A percentile compares a stretch with the other conserved stretches of the same genome.
These are phyloP conservation scores for Pythium volutum DNA, from an alignment of 352 stramenopile species.

Conservation along the genomic window DNA sequence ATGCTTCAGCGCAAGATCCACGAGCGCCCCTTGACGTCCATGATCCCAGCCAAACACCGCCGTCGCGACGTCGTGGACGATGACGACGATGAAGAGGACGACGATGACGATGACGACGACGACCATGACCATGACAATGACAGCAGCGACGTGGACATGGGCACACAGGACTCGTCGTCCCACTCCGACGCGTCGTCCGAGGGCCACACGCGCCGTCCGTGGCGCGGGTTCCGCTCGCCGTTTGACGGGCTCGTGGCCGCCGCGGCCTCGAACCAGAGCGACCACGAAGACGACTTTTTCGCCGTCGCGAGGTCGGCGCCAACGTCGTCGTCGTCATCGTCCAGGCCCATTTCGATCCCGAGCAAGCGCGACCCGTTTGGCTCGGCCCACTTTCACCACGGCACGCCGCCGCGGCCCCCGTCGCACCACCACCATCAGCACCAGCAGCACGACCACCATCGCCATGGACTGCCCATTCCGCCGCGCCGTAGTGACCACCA, in stretches of 20 bases:
- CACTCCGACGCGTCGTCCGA: conserved; percentile 20
- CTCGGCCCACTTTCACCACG: conserved; percentile 1
- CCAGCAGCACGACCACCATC: conserved; percentile 15
- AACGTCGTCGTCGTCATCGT: conserved; percentile 32
- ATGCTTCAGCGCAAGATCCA: conserved; percentile 58
- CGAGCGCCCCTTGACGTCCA: conserved; percentile 61
- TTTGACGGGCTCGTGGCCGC: conserved; percentile 71
- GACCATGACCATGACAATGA: conserved; percentile 32
- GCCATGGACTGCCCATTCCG: conserved; percentile 19
- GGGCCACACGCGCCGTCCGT: conserved; percentile 19
- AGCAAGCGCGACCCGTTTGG: conserved; percentile 17
- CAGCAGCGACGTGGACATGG: conserved; percentile 33
- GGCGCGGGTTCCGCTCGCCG: conserved; percentile 48
- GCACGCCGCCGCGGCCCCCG: not conserved
- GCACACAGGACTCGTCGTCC: conserved; percentile 13
- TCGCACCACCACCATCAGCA: conserved; percentile 1
- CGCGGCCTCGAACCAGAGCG: conserved; percentile 44
- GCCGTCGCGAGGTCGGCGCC: conserved; percentile 14
- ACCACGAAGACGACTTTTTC: conserved; percentile 35
- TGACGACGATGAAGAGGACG: conserved; percentile 38
- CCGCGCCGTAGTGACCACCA: conserved; percentile 26
- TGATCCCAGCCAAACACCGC: conserved; percentile 48
- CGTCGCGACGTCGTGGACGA: conserved; percentile 33
- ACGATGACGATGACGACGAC: conserved; percentile 44
- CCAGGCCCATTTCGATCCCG: conserved; percentile 61